These are phyloP conservation scores for Paragyromitra xinjiangensis DNA, from an alignment of 495 filamentous ascomycete species.

Conservation along the genomic window DNA sequence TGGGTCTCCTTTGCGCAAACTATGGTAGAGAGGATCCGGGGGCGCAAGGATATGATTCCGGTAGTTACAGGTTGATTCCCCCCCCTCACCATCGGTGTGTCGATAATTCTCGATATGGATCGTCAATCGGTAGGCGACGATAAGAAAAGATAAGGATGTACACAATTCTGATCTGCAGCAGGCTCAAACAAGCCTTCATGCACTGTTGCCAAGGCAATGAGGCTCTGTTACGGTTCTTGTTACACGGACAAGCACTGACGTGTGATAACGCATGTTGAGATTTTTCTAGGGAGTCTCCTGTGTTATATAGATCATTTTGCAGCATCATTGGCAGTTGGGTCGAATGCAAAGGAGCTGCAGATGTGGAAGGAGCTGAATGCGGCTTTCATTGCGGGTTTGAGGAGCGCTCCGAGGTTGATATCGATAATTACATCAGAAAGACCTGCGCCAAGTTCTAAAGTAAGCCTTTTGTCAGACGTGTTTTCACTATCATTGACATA, in stretches of 20 bases:
- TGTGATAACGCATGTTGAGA: slow-evolving; percentile 71
- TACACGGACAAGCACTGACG: slow-evolving; percentile 17
- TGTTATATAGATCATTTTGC: slow-evolving; percentile 85
- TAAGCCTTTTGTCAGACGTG: slow-evolving; percentile 67
- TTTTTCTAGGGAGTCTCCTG: slow-evolving; percentile 67
- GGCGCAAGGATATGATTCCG: slow-evolving; percentile 75
- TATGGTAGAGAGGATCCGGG: slow-evolving; percentile 73
- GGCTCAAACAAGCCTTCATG: slow-evolving; percentile 43
- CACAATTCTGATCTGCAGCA: slow-evolving; percentile 32
- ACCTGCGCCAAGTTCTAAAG: slow-evolving; percentile 73
- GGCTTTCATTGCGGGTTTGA: slow-evolving; percentile 81
- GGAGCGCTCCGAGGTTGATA: slow-evolving; percentile 80
- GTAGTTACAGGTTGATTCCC: slow-evolving; percentile 67
- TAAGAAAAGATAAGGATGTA: slow-evolving; percentile 45
- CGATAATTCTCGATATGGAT: slow-evolving; percentile 42
- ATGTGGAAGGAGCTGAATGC: slow-evolving; percentile 93
- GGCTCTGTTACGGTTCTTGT: slow-evolving; percentile 18
- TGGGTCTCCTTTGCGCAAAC: slow-evolving; percentile 72
- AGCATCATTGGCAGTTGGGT: slow-evolving; percentile 76
- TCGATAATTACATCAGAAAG: slow-evolving; percentile 79
- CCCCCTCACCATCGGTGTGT: slow-evolving; percentile 44
- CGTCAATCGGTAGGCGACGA: slow-evolving; percentile 42
- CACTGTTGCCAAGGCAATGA: slow-evolving; percentile 44
- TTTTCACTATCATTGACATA: not conserved
- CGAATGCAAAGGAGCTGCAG: slow-evolving; percentile 78